Evolutionary conservation across 1,139 yeast species (phyloP).

Genomic region (Saccharomycopsis phalli): DNA sequence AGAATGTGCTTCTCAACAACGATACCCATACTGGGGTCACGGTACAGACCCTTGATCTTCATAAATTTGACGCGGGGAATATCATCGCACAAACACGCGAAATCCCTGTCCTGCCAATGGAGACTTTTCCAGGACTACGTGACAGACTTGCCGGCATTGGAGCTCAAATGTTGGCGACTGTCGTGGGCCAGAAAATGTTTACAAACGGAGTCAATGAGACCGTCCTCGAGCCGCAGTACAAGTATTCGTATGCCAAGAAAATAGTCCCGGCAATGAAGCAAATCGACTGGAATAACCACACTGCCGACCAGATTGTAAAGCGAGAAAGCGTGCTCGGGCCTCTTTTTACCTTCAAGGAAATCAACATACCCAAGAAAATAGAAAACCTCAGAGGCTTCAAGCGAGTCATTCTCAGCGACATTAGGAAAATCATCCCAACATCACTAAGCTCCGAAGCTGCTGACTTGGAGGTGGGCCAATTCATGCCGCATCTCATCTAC

Average conservation of each 20-base stretch:
- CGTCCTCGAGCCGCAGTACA: constrained; percentile 25
- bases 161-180: constrained; percentile 44
- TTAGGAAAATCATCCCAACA: constrained; percentile 22
- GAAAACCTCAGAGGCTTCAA: too few species aligned
- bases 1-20: constrained; percentile 59
- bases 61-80: constrained; percentile 73
- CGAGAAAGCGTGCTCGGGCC: constrained; percentile 52
- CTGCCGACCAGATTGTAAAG: constrained; percentile 36
- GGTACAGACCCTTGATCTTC: constrained; percentile 82
- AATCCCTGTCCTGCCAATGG: constrained; percentile 33
- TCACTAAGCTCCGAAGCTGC: neutral
- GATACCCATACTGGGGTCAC: constrained; percentile 73
- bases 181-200: constrained; percentile 33
- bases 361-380: constrained; percentile 29
- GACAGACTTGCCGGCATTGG: constrained; percentile 49
- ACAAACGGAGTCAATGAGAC: neutral
- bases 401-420: constrained; percentile 40
- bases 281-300: constrained; percentile 37
- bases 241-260: constrained; percentile 51
- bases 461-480: too few species aligned
- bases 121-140: constrained; percentile 37
- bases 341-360: constrained; percentile 40
- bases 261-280: constrained; percentile 34
- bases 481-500: too few species aligned
- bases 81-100: constrained; percentile 52